Evolutionary conservation across 1,284 basidiomycete genomes (phyloP), one percentile per base, ranked within the genome.

Genomic region (Puccinia sorghi): DNA sequence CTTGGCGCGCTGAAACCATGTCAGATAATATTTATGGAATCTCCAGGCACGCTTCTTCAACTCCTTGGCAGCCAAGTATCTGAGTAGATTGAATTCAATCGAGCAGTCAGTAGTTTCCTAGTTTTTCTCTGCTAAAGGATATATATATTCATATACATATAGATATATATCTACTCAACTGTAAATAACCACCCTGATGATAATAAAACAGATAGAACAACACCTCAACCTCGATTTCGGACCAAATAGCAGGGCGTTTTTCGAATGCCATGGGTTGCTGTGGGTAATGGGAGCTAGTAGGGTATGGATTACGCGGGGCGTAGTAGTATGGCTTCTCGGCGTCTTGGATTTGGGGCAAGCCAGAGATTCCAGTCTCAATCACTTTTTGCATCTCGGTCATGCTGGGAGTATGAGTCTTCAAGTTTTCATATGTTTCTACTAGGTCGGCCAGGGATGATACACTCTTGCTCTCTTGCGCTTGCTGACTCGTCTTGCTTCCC

Each of bases 201-300:
- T 94, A 99, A 87, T 99, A 99, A 86, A 99, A 99, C 84, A 99
- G 93, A 87, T 95, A 99, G 86, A 99, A 99, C 25, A 99, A 87
- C 50, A 95, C 98, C 86, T 99, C 97, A 57, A 97, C 91, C 82
- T 99, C 97, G 81, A 99, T 89, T 84, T 96, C 93, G 75, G 91
- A 88, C 85, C 97, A 98, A 74, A 98, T 89, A 39, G 89, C 90
- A 72, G 94, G 89, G 79, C 94, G 92, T 84, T 90, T 93, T 79
- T 99, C 88, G 70, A 93, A 87, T 27, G 91, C 88, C 81, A 91
- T 89, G 12, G 93, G 93, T 74, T 90, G 85, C 85, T 99, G 97
- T 56, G 97, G 95, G 85, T 99, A 99, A 86, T 97, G 97, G 25
- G 89, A 87, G n/a, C 96, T 92, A 39, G 96, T 94, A 82, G 89